Percentiles rank a stretch among this genome's conserved stretches.
Evolutionary conservation across 2,329 filamentous ascomycete genomes (phyloP).

Genomic region (Neopestalotiopsis sp.): DNA sequence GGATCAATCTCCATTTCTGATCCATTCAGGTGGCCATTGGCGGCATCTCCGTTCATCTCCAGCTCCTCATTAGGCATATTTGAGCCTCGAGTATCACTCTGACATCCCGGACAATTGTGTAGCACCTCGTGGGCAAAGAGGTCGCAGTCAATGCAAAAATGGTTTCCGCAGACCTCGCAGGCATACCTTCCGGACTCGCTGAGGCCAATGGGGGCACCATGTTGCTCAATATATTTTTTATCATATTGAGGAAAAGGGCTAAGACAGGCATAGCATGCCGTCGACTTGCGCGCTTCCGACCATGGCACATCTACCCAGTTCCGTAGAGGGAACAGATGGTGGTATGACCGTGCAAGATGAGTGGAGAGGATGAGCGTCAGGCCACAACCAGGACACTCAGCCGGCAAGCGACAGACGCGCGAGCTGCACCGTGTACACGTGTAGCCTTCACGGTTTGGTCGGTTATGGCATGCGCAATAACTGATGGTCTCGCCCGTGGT

Average conservation of each 20-base stretch:
- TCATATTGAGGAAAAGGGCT: conserved; percentile 67
- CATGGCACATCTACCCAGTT: conserved; percentile 94
- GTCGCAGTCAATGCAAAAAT: conserved; percentile 99
- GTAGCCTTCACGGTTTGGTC: conserved; percentile 83
- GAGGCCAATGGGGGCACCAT: conserved; percentile 61
- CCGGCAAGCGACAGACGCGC: conserved; percentile 88
- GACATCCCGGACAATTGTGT: conserved; percentile 95
- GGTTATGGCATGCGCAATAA: conserved; percentile 90
- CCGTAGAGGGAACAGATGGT: conserved; percentile 86
- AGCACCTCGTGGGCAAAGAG: conserved; percentile 92
- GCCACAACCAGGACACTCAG: conserved; percentile 89
- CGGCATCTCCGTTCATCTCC: conserved; percentile 32
- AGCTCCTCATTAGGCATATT: conserved; percentile 20
- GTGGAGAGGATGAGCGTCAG: conserved; percentile 94
- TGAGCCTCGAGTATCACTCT: conserved; percentile 51
- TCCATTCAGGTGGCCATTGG: conserved; percentile 35
- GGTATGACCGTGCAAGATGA: conserved; percentile 89
- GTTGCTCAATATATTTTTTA: conserved; percentile 25
- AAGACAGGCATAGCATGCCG: conserved; percentile 80
- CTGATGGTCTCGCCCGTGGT: conserved; percentile 70
- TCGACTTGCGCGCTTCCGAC: conserved; percentile 67
- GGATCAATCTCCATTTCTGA: conserved; percentile 53
- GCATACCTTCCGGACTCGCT: conserved; percentile 89
- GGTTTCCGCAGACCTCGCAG: conserved; percentile 83
- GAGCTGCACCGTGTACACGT: conserved; percentile 85